phyloP scores from a whole-genome alignment of 1,139 yeast species.

The Sugiyamaella castrensis region DNA sequence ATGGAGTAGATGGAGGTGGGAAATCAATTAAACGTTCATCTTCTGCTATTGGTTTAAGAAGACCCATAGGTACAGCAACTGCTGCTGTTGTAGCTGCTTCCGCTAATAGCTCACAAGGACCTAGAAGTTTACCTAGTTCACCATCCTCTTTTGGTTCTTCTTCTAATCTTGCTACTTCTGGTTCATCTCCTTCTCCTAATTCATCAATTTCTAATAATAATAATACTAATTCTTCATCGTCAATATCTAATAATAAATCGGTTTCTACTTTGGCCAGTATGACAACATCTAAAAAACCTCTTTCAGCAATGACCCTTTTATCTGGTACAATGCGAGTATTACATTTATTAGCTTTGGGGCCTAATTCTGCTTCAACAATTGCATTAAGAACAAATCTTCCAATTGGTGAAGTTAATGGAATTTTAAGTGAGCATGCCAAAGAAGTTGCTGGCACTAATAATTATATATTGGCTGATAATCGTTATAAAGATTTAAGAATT shows the following conservation, averaged over 20 bases:
- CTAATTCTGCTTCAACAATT: constrained; percentile 29
- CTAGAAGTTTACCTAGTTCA: constrained; percentile 18
- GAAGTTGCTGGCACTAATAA: constrained; percentile 7
- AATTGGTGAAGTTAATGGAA: constrained; percentile 29
- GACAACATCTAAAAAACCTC: constrained; percentile 24
- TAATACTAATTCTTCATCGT: constrained; percentile 16
- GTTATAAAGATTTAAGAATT: constrained; percentile 36
- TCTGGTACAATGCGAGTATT: constrained; percentile 34
- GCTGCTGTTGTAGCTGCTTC: not conserved
- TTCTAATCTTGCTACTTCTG: constrained; percentile 6
- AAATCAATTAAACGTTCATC: constrained; percentile 10
- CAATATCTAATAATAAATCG: constrained; percentile 13
- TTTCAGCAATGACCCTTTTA: constrained; percentile 28
- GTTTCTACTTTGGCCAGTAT: constrained; percentile 18
- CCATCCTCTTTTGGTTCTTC: constrained; percentile 15
- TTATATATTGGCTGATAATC: constrained; percentile 30
- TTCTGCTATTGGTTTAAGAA: constrained; percentile 8
- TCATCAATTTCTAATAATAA: constrained; percentile 15
- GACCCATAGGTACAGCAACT: constrained; percentile 3
- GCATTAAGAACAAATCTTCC: constrained; percentile 34
- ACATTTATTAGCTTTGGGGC: constrained; percentile 38
- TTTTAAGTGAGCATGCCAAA: constrained; percentile 33
- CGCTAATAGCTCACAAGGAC: not conserved
- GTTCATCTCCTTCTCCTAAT: constrained; percentile 2
- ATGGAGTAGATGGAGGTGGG: constrained; percentile 5